Conservation (phyloP, 2,329 filamentous ascomycete genomes). For the Fulvia fulva region DNA sequence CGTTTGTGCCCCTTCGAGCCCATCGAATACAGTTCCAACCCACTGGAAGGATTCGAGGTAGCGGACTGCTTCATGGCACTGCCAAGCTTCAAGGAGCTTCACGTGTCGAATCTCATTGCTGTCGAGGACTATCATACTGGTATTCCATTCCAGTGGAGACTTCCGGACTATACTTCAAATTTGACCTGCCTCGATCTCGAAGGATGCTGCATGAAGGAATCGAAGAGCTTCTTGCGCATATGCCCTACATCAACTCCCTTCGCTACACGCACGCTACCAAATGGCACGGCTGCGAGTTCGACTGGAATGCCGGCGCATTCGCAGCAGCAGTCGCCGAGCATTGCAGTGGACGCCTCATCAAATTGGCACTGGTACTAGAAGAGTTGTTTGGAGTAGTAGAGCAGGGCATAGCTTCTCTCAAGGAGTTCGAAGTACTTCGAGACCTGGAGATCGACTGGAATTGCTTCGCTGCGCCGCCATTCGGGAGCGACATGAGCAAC, state of each 20-base stretch:
- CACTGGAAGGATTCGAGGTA: background rate
- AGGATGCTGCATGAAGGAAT: constrained; percentile 10
- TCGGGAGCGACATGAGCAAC: background rate
- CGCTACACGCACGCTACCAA: constrained; percentile 11
- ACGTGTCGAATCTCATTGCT: constrained; percentile 3
- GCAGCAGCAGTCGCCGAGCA: constrained; percentile 2
- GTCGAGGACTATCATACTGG: constrained; percentile 9
- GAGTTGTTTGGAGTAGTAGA: background rate
- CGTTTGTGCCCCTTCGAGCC: constrained; percentile 1
- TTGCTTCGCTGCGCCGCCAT: background rate
- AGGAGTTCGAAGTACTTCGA: constrained; percentile 7
- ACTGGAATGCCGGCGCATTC: constrained; percentile 11
- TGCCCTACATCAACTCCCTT: constrained; percentile 3
- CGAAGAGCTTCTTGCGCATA: constrained; percentile 3
- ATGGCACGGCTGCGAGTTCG: constrained; percentile 9
- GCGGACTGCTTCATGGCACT: constrained; percentile 8
- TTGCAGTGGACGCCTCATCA: background rate
- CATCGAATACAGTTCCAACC: background rate
- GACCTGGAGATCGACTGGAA: constrained; percentile 1
- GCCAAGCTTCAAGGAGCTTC: constrained; percentile 6
- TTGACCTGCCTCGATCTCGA: constrained; percentile 7
- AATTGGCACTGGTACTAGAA: constrained; percentile 6
- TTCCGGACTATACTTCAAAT: background rate
- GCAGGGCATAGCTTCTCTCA: constrained; percentile 3
- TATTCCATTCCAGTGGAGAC: constrained; percentile 5